Evolutionary conservation across 768 basidiomycete genomes (phyloP).

Genomic region (Lyophyllum semitale): DNA sequence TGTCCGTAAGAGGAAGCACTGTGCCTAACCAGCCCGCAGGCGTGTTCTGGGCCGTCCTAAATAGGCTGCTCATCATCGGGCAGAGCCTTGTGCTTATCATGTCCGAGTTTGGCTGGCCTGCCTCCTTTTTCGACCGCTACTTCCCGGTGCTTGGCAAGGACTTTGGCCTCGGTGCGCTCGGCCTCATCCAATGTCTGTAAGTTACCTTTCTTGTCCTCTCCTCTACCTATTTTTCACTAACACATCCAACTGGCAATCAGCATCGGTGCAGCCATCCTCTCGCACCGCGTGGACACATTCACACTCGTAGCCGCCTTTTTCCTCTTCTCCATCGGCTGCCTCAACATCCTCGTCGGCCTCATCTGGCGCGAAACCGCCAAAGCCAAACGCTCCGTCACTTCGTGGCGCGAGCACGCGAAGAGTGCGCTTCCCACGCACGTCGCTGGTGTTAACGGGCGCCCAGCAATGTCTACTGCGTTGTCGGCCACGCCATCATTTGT

Average conservation of each 20-base stretch:
- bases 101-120: constrained; percentile 83
- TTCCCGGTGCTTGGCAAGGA: constrained; percentile 84
- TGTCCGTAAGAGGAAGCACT: constrained; percentile 57
- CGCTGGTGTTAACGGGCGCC: constrained; percentile 35
- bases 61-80: constrained; percentile 84
- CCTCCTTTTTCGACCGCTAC: constrained; percentile 76
- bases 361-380: constrained; percentile 69
- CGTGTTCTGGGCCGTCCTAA: constrained; percentile 88
- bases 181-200: constrained; percentile 84
- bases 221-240: background rate
- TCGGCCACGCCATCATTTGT: constrained; percentile 33
- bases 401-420: constrained; percentile 61
- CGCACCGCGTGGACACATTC: constrained; percentile 84
- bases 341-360: constrained; percentile 80
- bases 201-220: constrained; percentile 20
- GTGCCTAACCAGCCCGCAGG: constrained; percentile 92
- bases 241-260: constrained; percentile 27
- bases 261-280: constrained; percentile 71
- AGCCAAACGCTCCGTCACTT: constrained; percentile 59
- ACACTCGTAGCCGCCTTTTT: constrained; percentile 91
- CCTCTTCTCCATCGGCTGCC: constrained; percentile 87
- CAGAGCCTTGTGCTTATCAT: constrained; percentile 80
- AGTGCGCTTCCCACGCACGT: constrained; percentile 54
- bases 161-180: constrained; percentile 87
- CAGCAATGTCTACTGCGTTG: constrained; percentile 30